Base-by-base conservation (phyloP, 1,284 basidiomycete species). In the Mycena sp. region DNA sequence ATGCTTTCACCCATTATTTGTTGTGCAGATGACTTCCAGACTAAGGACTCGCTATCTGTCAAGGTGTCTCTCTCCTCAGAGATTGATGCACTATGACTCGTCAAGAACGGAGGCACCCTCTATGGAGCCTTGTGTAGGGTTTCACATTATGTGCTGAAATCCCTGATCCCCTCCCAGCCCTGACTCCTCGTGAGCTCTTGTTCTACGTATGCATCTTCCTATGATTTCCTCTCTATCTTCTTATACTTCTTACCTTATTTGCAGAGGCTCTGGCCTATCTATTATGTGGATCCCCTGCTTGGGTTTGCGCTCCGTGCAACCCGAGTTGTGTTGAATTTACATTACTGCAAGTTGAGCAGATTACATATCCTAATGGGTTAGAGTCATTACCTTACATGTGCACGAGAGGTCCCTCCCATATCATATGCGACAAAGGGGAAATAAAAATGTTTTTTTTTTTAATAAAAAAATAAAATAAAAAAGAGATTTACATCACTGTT, bases 401-500 rank as follows among this genome's bases (percentile, higher is more conserved):
- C 23, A 32, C 23, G 41, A 12, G 37, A 17, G 37, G 16, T 49
- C 17, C 29, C 46, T 21, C 10, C 25, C 45, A 48, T 48, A 48
- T 12, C 17, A n/a, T 30, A 48, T 29, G 28, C 28, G 28, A 12
- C 17, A 29, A 28, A 35, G 49, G 32, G 21, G 17, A 50, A 50
- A 50, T 50, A 37, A 38, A 30, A 4, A n/a, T n/a, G n/a, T n/a
- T n/a, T n/a, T n/a, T 23, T 19, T n/a, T 32, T 35, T 21, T 10
- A 19, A 49, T 32, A 49, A 50, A 50, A 25, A 50, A 38, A 38
- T 37, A 50, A 37, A 38, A 37, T 37, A 38, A 50, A 51, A 23
- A 61, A 48, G 4, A 4, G 59, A n/a, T n/a, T n/a, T n/a, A n/a
- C n/a, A n/a, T n/a, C n/a, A n/a, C n/a, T n/a, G n/a, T n/a, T n/a